A percentile compares a stretch with the other conserved stretches of the same genome.
These are phyloP conservation scores for Aspergillus leporis DNA, from an alignment of 495 filamentous ascomycete genomes.

Conservation along the genomic window DNA sequence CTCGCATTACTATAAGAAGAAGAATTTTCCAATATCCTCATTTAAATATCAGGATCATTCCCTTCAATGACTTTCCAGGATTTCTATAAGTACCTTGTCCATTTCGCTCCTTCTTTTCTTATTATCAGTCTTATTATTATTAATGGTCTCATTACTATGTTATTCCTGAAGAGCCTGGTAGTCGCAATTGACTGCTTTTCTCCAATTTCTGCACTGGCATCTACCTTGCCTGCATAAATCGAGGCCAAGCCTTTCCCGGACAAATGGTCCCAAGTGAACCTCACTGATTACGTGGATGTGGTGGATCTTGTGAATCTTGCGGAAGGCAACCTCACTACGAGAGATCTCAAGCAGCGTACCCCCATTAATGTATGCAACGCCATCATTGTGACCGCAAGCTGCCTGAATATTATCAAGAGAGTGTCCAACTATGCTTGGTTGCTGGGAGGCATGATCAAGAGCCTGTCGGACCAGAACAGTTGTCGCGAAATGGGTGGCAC, in stretches of 20 bases:
- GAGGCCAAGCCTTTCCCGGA: not conserved
- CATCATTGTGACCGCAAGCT: not conserved
- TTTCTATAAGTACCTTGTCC: too few relatives aligned
- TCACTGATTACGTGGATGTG: not conserved
- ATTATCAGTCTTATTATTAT: too few relatives aligned
- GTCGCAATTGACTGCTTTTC: not conserved
- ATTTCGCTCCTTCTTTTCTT: too few relatives aligned
- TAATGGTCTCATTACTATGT: too few relatives aligned
- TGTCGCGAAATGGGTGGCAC: not conserved
- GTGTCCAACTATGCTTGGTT: not conserved
- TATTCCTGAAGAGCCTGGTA: too few relatives aligned
- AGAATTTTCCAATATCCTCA: too few relatives aligned
- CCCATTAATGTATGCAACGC: not conserved
- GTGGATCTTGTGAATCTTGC: not conserved
- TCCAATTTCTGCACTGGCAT: not conserved
- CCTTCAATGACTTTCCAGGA: too few relatives aligned
- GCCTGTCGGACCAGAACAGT: not conserved
- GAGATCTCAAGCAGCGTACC: not conserved
- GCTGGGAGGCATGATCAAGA: not conserved
- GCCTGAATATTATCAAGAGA: not conserved
- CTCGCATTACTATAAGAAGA: too few relatives aligned
- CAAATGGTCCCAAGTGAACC: not conserved
- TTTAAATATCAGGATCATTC: too few relatives aligned
- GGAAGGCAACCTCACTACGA: not conserved
- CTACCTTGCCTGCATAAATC: not conserved